A percentile compares a stretch with the other conserved stretches of the same genome.
Evolutionary conservation across 1,139 yeast species (phyloP).

Genomic region (Suhomyces anneliseae): DNA sequence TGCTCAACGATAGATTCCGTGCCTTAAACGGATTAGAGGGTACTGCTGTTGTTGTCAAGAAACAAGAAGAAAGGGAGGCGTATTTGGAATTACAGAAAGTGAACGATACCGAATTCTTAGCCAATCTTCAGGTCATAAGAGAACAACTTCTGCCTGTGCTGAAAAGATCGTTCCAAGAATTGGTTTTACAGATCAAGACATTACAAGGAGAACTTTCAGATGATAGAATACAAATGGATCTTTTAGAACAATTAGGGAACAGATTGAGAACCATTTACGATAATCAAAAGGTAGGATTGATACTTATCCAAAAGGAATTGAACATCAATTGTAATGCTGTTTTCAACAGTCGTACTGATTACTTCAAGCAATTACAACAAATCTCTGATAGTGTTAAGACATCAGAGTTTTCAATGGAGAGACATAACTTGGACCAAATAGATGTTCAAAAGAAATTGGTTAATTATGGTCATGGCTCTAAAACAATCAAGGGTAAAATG

Average conservation of each 20-base stretch:
- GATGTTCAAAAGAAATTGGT: constrained; percentile 12
- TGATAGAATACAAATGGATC: constrained; percentile 15
- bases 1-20: constrained; percentile 55
- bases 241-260: constrained; percentile 25
- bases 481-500: constrained; percentile 20
- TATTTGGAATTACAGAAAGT: constrained; percentile 28
- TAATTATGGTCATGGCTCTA: constrained; percentile 8
- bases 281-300: constrained; percentile 41
- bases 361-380: constrained; percentile 80
- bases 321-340: constrained; percentile 58
- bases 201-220: constrained; percentile 27
- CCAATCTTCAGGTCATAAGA: constrained; percentile 33
- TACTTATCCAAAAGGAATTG: constrained; percentile 46
- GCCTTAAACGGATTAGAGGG: constrained; percentile 29
- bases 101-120: constrained; percentile 28
- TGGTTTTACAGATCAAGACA: constrained; percentile 22
- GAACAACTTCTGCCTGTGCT: constrained; percentile 29
- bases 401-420: constrained; percentile 21
- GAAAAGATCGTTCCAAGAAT: constrained; percentile 32
- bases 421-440: constrained; percentile 18
- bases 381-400: constrained; percentile 74
- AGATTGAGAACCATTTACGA: constrained; percentile 34
- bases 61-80: constrained; percentile 27
- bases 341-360: constrained; percentile 75
- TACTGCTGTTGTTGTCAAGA: constrained; percentile 22